Conservation (phyloP, 345 rosid genomes). For the Nasturtium officinale region DNA sequence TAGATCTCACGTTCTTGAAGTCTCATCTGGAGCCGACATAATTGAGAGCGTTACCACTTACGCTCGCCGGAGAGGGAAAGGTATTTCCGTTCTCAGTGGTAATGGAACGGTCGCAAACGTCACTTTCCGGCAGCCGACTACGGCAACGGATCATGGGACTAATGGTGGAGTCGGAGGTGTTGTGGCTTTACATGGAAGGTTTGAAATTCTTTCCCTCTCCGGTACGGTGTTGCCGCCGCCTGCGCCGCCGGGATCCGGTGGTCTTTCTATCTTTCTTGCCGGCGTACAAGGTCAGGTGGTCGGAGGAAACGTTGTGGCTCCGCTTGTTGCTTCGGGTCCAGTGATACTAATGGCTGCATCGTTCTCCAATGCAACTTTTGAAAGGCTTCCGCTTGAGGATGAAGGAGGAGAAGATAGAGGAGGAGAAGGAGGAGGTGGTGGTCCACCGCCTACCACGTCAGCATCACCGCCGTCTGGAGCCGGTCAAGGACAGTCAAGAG, state of each 20-base stretch:
- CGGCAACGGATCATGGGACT: slow-evolving; percentile 48
- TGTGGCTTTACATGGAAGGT: slow-evolving; percentile 73
- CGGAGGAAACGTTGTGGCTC: slow-evolving; percentile 70
- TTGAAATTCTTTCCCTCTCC: slow-evolving; percentile 67
- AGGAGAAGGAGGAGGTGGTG: slow-evolving; percentile 33
- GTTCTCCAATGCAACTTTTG: slow-evolving; percentile 70
- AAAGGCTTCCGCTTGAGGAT: slow-evolving; percentile 65
- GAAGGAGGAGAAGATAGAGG: slow-evolving; percentile 42
- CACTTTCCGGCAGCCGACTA: slow-evolving; percentile 56
- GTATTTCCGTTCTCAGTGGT: slow-evolving; percentile 66
- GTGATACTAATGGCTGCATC: slow-evolving; percentile 79
- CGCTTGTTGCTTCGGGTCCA: slow-evolving; percentile 66
- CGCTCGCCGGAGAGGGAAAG: slow-evolving; percentile 71
- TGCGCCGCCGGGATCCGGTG: slow-evolving; percentile 77
- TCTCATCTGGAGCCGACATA: slow-evolving; percentile 64
- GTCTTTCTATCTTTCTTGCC: slow-evolving; percentile 61
- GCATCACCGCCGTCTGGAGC: slow-evolving; percentile 56
- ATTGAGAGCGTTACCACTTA: slow-evolving; percentile 56
- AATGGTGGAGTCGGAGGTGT: slow-evolving; percentile 46
- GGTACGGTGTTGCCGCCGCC: slow-evolving; percentile 86
- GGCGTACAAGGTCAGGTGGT: slow-evolving; percentile 79
- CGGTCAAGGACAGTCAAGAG: slow-evolving; percentile 48
- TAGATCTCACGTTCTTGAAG: slow-evolving; percentile 73
- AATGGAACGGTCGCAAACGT: slow-evolving; percentile 64
- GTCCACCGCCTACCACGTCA: slow-evolving; percentile 32